Percentiles rank a stretch among this genome's conserved stretches.
Evolutionary conservation across 352 stramenopile genomes (phyloP).

Genomic region (Globisporangium rhizosaccharum): DNA sequence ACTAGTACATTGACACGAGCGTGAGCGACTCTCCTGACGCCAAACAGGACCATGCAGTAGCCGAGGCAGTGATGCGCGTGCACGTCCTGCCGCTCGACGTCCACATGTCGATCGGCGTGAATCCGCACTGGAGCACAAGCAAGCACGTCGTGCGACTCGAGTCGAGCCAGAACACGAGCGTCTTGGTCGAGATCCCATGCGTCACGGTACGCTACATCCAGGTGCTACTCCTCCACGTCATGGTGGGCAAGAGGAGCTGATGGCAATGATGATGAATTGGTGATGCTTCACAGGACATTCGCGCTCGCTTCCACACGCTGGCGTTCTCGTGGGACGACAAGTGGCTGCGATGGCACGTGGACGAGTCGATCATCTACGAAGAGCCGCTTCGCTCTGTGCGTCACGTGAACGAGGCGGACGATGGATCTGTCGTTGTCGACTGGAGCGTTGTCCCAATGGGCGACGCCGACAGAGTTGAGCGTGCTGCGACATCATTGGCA

Average conservation of each 20-base stretch:
- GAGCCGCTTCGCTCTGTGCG: slow-evolving; percentile 19
- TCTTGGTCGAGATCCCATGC: slow-evolving; percentile 35
- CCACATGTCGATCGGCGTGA: slow-evolving; percentile 23
- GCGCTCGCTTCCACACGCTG: slow-evolving; percentile 23
- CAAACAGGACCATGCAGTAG: slow-evolving; percentile 3
- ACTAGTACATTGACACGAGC: too few relatives aligned
- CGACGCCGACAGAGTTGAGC: neutral
- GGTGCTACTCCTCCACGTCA: neutral
- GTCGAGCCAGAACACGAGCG: slow-evolving; percentile 25
- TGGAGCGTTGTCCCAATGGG: neutral
- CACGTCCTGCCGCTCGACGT: slow-evolving; percentile 18
- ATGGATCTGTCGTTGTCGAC: slow-evolving; percentile 1
- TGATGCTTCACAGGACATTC: slow-evolving; percentile 17
- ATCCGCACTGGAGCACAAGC: neutral
- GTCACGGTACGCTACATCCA: slow-evolving; percentile 15
- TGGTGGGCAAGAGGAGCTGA: neutral
- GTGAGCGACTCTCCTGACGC: too few relatives aligned
- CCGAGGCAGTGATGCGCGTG: slow-evolving; percentile 23
- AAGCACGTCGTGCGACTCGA: slow-evolving; percentile 20
- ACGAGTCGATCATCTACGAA: slow-evolving; percentile 44
- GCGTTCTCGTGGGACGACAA: slow-evolving; percentile 37
- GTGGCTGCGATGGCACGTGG: slow-evolving; percentile 62
- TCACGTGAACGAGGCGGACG: neutral
- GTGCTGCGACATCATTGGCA: neutral
- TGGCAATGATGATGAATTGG: neutral